Conservation (phyloP, 257 asterid species). For the Nicotiana sylvestris region DNA sequence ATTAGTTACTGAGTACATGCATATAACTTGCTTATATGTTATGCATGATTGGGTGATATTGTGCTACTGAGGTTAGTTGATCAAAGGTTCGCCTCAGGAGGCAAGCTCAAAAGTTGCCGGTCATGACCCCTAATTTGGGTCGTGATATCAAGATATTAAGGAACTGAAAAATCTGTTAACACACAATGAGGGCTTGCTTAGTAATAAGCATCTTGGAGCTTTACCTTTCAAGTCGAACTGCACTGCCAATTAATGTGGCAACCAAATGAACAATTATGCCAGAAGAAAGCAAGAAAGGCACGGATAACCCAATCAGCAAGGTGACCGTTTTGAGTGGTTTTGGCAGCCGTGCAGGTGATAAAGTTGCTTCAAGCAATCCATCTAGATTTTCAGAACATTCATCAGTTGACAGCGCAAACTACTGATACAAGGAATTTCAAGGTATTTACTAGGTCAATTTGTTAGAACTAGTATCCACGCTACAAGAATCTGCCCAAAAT, state of each 20-base stretch:
- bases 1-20: background rate
- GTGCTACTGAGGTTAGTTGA: background rate
- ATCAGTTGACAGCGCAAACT: conserved; percentile 20
- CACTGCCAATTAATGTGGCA: conserved; percentile 56
- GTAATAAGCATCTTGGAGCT: conserved; percentile 2
- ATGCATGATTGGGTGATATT: background rate
- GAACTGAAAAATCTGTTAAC: background rate
- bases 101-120: background rate
- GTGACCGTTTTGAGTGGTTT: conserved; percentile 83
- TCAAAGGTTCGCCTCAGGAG: background rate
- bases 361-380: conserved; percentile 97
- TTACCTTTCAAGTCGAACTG: conserved; percentile 78
- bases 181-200: background rate
- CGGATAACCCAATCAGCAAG: conserved; percentile 59
- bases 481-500: background rate
- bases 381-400: conserved; percentile 46
- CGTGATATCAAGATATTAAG: background rate
- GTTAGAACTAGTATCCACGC: background rate
- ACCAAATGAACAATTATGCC: conserved; percentile 68
- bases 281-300: conserved; percentile 72
- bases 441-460: background rate
- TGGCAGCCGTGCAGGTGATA: conserved; percentile 82
- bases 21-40: background rate
- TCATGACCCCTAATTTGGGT: background rate
- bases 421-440: conserved; percentile 1